Conservation (phyloP, 2,329 filamentous ascomycete species). For the Stachybotrys echinatus region DNA sequence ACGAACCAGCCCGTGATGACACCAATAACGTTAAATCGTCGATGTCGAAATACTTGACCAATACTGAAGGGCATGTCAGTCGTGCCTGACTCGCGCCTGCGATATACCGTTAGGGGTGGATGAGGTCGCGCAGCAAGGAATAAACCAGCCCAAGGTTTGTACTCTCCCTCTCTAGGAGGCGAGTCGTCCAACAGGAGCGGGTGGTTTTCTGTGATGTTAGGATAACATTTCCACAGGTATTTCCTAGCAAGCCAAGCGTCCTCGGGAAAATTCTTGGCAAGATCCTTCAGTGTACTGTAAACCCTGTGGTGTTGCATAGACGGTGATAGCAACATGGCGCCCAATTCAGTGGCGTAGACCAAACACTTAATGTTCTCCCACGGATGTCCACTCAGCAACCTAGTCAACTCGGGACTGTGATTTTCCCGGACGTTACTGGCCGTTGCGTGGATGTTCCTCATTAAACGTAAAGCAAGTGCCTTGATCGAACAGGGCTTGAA, state of each 20-base stretch:
- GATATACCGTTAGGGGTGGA: background rate
- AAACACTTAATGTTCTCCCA: conserved; percentile 47
- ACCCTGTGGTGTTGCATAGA: too few relatives aligned
- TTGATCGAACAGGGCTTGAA: conserved; percentile 24
- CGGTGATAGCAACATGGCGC: conserved; percentile 25
- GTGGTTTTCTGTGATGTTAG: background rate
- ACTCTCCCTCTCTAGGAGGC: background rate
- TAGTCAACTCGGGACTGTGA: conserved; percentile 7
- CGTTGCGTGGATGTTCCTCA: background rate
- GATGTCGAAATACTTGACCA: conserved; percentile 81
- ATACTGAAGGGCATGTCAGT: conserved; percentile 48
- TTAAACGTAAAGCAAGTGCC: conserved; percentile 23
- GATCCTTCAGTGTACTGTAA: background rate
- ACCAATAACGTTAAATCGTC: conserved; percentile 71
- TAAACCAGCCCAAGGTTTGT: background rate
- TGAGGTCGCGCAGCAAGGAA: background rate
- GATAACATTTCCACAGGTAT: conserved; percentile 37
- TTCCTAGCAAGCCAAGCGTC: conserved; percentile 68
- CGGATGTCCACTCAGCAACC: conserved; percentile 28
- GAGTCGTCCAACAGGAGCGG: background rate
- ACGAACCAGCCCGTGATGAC: conserved; percentile 82
- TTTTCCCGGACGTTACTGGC: background rate
- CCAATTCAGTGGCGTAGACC: conserved; percentile 72
- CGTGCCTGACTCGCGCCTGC: background rate
- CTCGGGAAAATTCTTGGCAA: conserved; percentile 40